Evolutionary conservation across 306 rosid genomes (phyloP).

Genomic region (Fragaria ananassa): DNA sequence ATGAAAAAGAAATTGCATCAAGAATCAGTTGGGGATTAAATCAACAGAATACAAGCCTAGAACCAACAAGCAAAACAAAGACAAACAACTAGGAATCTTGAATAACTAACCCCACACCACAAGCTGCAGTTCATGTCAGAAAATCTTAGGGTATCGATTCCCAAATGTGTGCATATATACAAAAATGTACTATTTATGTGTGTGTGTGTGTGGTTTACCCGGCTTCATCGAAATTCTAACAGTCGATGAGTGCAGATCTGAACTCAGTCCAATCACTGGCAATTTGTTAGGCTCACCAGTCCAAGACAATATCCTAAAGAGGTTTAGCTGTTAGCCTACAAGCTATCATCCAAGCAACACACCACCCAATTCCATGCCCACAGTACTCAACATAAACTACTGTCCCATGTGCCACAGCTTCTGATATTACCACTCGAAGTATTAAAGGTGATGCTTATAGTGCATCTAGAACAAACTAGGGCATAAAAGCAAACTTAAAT

Average conservation of each 20-base stretch:
- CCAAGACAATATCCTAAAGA: background rate
- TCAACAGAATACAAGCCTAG: constrained; percentile 11
- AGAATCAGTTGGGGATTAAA: constrained; percentile 24
- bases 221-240: background rate
- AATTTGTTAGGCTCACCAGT: background rate
- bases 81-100: background rate
- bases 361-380: background rate
- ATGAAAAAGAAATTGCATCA: constrained; percentile 17
- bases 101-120: background rate
- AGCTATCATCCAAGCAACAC: background rate
- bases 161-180: background rate
- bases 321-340: background rate
- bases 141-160: background rate
- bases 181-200: background rate
- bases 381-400: background rate
- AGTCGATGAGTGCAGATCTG: background rate
- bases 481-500: background rate
- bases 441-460: background rate
- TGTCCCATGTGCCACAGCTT: background rate
- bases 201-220: background rate
- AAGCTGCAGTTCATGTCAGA: background rate
- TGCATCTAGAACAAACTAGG: constrained; percentile 1
- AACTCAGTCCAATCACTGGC: background rate
- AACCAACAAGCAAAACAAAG: background rate
- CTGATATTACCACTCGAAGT: background rate